These are phyloP conservation scores for Grosmannia penicillata DNA, from an alignment of 2,329 filamentous ascomycete species.

Conservation along the genomic window DNA sequence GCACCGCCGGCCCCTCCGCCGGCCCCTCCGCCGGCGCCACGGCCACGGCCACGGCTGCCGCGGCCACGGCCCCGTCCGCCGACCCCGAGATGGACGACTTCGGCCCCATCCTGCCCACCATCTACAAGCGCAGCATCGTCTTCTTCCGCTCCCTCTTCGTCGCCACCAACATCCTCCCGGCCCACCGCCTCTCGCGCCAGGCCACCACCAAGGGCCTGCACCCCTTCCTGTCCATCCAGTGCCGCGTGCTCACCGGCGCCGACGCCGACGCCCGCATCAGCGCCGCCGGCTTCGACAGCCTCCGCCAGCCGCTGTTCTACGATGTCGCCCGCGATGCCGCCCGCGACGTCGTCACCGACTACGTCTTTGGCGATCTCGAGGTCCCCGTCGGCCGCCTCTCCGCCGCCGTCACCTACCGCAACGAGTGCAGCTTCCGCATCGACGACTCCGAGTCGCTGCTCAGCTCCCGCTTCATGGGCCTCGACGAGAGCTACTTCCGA, in stretches of 20 bases:
- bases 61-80: slow-evolving; percentile 18
- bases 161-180: slow-evolving; percentile 66
- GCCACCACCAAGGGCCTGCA: slow-evolving; percentile 56
- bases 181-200: slow-evolving; percentile 69
- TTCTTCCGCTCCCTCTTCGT: slow-evolving; percentile 82
- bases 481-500: slow-evolving; percentile 75
- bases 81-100: slow-evolving; percentile 33
- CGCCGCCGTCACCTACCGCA: slow-evolving; percentile 70
- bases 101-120: slow-evolving; percentile 55
- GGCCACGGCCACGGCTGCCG: neutral
- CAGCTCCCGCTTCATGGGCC: slow-evolving; percentile 84
- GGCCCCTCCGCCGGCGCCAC: neutral
- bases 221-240: slow-evolving; percentile 57
- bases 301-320: slow-evolving; percentile 52
- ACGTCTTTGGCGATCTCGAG: slow-evolving; percentile 70
- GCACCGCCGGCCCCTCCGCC: neutral
- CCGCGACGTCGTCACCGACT: slow-evolving; percentile 55
- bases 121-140: slow-evolving; percentile 96
- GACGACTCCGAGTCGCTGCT: slow-evolving; percentile 83
- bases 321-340: slow-evolving; percentile 38
- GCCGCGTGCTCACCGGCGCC: slow-evolving; percentile 57
- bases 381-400: slow-evolving; percentile 75
- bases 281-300: slow-evolving; percentile 46
- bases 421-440: slow-evolving; percentile 78
- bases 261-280: slow-evolving; percentile 19